Base-by-base conservation (phyloP, 768 basidiomycete species). In the Russula olivacea region DNA sequence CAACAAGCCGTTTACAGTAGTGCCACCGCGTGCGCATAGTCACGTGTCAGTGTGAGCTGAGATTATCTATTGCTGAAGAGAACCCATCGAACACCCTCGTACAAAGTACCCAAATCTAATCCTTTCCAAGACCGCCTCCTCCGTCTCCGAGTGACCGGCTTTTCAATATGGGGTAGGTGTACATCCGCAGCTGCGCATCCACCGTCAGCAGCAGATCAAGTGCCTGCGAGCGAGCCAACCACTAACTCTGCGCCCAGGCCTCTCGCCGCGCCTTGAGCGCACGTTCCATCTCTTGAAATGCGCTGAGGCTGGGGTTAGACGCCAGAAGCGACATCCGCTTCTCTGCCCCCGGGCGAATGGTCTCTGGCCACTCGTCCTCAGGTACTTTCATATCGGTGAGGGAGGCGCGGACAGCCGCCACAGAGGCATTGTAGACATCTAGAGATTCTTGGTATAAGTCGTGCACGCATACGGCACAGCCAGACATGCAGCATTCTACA, bases 401-500 rank as follows among this genome's bases (percentile, higher is more conserved):
- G 3, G 82, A 76, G 6, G 73, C 52, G n/a, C 81, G 79, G 11
- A 93, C 73, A 0, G 75, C 63, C 2, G 69, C 69, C 0, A 93
- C 66, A 4, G 84, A 78, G 14, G 80, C 77, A 28, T 81, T 79
- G 75, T 93, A 93, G 14, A 76, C 77, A 25, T 77, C 76, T 2
- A 91, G 72, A 0, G 86, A 81, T 53, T 93, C 91, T 64, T 89
- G 85, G 74, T 93, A 92, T 28, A 93, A 72, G 68, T 93, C 91
- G 74, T 95, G 91, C 9, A 95, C 88, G 72, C 93, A 95, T n/a
- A 94, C 74, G 0, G 92, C 89, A 70, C 93, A 96, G 34, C 91
- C 91, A 2, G 91, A 93, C 93, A 95, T 95, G 77, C 93, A 96
- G 73, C 93, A 94, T 74, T 93, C 93, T 93, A 41, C 5, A 67